These are phyloP conservation scores for Pleurotus citrinopileatus DNA, from an alignment of 768 basidiomycete species.

Conservation along the genomic window DNA sequence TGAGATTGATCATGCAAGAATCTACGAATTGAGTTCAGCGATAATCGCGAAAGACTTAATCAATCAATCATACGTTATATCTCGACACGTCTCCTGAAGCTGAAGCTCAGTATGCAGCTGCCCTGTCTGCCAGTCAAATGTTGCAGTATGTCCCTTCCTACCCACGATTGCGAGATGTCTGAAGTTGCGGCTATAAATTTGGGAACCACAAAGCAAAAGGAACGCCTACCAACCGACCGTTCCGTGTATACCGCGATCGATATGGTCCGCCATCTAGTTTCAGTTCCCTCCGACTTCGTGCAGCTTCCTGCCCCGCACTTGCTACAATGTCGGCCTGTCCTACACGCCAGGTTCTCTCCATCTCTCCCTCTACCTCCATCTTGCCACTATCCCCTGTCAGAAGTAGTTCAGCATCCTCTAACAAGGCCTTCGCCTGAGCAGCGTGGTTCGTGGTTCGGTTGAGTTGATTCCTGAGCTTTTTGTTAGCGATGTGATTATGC, in stretches of 20 bases:
- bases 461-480: constrained; percentile 72
- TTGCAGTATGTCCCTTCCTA: constrained; percentile 80
- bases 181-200: not conserved
- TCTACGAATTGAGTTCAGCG: constrained; percentile 31
- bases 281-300: constrained; percentile 72
- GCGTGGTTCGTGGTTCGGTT: constrained; percentile 57
- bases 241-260: constrained; percentile 79
- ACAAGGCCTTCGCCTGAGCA: constrained; percentile 57
- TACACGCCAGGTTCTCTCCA: constrained; percentile 91
- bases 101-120: constrained; percentile 85
- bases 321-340: constrained; percentile 74
- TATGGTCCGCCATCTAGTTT: constrained; percentile 87
- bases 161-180: constrained; percentile 90
- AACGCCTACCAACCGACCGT: constrained; percentile 68
- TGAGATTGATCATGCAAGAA: constrained; percentile 92
- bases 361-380: constrained; percentile 71
- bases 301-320: constrained; percentile 71
- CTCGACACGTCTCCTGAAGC: constrained; percentile 85
- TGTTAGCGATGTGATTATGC: constrained; percentile 65
- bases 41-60: not conserved
- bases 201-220: not conserved
- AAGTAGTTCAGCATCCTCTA: constrained; percentile 74
- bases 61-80: constrained; percentile 72
- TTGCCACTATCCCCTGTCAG: constrained; percentile 65
- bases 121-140: constrained; percentile 92